phyloP scores from a whole-genome alignment of 306 rosid genomes.

The Neltuma alba region DNA sequence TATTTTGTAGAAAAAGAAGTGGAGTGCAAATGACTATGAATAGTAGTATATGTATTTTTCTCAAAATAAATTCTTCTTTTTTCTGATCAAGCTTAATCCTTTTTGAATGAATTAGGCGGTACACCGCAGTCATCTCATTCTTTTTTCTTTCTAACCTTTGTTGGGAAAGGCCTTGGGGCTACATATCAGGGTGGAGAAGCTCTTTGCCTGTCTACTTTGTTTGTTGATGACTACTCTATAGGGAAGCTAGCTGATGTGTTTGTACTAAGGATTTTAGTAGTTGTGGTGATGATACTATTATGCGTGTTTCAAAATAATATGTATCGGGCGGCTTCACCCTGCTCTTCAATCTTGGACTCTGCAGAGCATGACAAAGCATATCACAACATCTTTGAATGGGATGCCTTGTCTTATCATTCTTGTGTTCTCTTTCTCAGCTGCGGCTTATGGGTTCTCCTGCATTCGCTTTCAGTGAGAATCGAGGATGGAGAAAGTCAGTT shows the following conservation, averaged over 20 bases:
- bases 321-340: not conserved
- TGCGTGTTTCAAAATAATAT: not conserved
- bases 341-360: not conserved
- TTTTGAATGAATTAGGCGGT: too few relatives aligned
- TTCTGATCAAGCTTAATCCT: too few relatives aligned
- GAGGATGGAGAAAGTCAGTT: conserved; percentile 94
- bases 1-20: too few relatives aligned
- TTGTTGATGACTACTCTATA: not conserved
- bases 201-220: not conserved
- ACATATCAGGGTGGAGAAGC: not conserved
- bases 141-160: too few relatives aligned
- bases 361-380: conserved; percentile 11
- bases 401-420: conserved; percentile 26
- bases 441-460: conserved; percentile 97
- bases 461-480: conserved; percentile 85
- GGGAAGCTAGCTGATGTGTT: not conserved
- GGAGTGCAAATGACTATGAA: too few relatives aligned
- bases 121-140: too few relatives aligned
- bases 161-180: too few relatives aligned
- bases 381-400: conserved; percentile 2
- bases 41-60: not conserved
- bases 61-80: too few relatives aligned
- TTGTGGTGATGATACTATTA: not conserved
- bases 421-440: conserved; percentile 56
- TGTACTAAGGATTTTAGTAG: not conserved